Evolutionary conservation across 805 yeast genomes (phyloP).

Genomic region (Nakazawaea peltata): DNA sequence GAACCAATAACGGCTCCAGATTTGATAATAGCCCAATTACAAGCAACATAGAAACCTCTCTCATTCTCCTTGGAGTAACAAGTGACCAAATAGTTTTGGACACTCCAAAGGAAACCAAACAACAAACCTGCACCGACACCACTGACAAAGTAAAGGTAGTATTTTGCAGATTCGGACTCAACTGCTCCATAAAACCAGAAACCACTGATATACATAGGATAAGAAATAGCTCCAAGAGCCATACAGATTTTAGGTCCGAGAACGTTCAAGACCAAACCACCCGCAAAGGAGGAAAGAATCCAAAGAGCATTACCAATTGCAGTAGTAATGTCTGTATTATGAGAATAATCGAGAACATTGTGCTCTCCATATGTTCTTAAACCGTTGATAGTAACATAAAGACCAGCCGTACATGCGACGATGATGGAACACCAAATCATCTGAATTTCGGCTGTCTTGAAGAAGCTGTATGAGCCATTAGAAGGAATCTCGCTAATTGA

Average conservation of each 20-base stretch:
- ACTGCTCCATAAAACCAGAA: constrained; percentile 13
- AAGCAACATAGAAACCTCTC: constrained; percentile 13
- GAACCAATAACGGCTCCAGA: constrained; percentile 13
- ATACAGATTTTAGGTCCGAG: constrained; percentile 9
- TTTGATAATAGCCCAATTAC: constrained; percentile 12
- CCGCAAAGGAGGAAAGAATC: constrained; percentile 8
- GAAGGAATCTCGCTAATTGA: too few species aligned
- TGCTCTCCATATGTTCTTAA: constrained; percentile 6
- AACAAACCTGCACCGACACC: constrained; percentile 12
- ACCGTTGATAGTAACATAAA: constrained; percentile 10
- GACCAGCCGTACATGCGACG: constrained; percentile 9
- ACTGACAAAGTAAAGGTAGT: constrained; percentile 11
- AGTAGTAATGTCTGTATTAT: constrained; percentile 3
- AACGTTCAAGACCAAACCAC: constrained; percentile 6
- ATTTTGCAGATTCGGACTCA: constrained; percentile 9
- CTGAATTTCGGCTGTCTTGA: constrained; percentile 11
- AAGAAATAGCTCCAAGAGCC: constrained; percentile 13
- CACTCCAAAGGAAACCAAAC: constrained; percentile 14
- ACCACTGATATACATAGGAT: constrained; percentile 14
- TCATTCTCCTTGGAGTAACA: constrained; percentile 13
- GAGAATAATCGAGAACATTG: background rate
- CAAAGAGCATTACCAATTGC: constrained; percentile 9
- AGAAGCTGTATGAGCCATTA: too few species aligned
- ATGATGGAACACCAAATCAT: constrained; percentile 7
- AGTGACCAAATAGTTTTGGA: constrained; percentile 12